Percentiles rank a stretch among this genome's conserved stretches.
Evolutionary conservation across 2,329 filamentous ascomycete species (phyloP).

Genomic region (Raffaelea arxii): DNA sequence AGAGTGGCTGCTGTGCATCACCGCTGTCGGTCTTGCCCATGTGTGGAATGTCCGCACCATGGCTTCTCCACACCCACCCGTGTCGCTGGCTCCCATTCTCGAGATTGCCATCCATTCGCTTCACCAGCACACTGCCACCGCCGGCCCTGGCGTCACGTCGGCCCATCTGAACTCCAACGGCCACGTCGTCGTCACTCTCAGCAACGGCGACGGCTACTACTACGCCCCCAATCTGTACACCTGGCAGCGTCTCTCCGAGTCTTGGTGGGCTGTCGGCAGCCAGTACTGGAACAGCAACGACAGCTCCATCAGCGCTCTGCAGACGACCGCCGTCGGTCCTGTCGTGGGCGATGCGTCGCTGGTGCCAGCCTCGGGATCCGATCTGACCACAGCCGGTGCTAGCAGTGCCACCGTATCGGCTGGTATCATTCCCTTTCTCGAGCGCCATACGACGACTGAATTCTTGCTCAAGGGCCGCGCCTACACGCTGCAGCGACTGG

Average conservation of each 20-base stretch:
- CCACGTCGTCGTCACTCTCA: slow-evolving; percentile 78
- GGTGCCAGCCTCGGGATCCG: slow-evolving; percentile 25
- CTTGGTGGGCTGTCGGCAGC: slow-evolving; percentile 96
- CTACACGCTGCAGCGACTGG: slow-evolving; percentile 80
- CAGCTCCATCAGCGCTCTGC: slow-evolving; percentile 72
- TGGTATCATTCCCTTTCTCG: slow-evolving; percentile 85
- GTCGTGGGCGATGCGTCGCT: slow-evolving; percentile 28
- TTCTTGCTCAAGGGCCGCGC: slow-evolving; percentile 85
- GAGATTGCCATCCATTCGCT: slow-evolving; percentile 77
- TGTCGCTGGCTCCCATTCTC: slow-evolving; percentile 79
- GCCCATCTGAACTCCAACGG: slow-evolving; percentile 85
- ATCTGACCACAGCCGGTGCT: slow-evolving; percentile 60
- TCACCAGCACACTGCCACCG: slow-evolving; percentile 63
- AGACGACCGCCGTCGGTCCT: slow-evolving; percentile 58
- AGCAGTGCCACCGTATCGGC: slow-evolving; percentile 60
- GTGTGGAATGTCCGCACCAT: slow-evolving; percentile 88
- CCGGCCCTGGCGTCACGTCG: slow-evolving; percentile 77
- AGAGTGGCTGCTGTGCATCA: slow-evolving; percentile 83
- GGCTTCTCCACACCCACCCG: slow-evolving; percentile 75
- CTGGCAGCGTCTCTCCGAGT: slow-evolving; percentile 93
- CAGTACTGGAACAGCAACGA: slow-evolving; percentile 99
- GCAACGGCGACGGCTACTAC: slow-evolving; percentile 87
- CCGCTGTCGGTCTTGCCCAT: slow-evolving; percentile 77
- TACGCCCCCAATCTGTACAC: slow-evolving; percentile 79
- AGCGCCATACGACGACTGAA: slow-evolving; percentile 90